These are phyloP conservation scores for Stachybotrys chartarum DNA, from an alignment of 2,329 filamentous ascomycete species.

Conservation along the genomic window DNA sequence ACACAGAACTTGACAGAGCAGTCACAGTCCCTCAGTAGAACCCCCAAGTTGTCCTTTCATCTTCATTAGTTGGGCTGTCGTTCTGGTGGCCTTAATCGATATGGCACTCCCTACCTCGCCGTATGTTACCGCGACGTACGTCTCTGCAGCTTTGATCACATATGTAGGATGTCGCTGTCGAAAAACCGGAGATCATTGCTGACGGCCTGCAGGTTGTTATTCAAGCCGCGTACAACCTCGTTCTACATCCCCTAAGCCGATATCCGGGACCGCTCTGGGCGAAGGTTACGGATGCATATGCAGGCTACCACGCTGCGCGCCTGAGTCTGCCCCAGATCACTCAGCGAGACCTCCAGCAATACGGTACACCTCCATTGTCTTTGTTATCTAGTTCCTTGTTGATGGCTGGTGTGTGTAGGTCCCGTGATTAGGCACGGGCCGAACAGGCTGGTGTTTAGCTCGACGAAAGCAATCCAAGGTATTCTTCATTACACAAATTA, in stretches of 20 bases:
- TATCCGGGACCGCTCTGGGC: constrained; percentile 1
- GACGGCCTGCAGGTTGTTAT: neutral
- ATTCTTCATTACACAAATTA: neutral
- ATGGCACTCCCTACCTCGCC: neutral
- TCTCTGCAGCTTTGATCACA: neutral
- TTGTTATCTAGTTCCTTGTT: neutral
- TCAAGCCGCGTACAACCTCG: neutral
- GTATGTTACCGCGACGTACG: neutral
- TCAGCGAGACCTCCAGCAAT: neutral
- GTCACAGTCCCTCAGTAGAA: too few relatives aligned
- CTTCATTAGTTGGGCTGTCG: too few relatives aligned
- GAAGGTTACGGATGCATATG: neutral
- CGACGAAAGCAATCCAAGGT: neutral
- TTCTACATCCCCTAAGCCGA: neutral
- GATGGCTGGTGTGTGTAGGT: neutral
- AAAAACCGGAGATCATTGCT: neutral
- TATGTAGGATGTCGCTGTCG: neutral
- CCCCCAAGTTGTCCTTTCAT: too few relatives aligned
- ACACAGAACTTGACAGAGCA: too few relatives aligned
- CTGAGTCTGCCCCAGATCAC: neutral
- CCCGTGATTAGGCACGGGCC: neutral
- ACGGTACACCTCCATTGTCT: neutral
- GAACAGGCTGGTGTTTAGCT: neutral
- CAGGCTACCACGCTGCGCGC: neutral
- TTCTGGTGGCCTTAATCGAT: too few relatives aligned